Evolutionary conservation across 2,329 filamentous ascomycete genomes (phyloP).

Genomic region (Arachnomyces sp.): DNA sequence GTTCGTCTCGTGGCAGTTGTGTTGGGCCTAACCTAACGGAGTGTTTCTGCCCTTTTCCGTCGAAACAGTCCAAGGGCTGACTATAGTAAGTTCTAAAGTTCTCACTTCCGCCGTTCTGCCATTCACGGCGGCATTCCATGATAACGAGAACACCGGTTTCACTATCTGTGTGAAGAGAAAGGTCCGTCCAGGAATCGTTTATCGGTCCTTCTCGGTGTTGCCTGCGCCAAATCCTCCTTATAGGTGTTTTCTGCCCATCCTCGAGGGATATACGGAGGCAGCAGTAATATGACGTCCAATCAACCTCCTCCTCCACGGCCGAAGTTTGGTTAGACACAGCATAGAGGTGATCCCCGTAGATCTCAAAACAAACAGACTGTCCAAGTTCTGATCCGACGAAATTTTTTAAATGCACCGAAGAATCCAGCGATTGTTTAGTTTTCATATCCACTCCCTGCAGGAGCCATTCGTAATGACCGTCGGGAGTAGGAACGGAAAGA

Average conservation of each 20-base stretch:
- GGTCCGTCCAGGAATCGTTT: constrained; percentile 64
- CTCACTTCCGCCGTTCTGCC: constrained; percentile 48
- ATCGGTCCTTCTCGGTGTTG: constrained; percentile 62
- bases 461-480: constrained; percentile 56
- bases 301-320: constrained; percentile 54
- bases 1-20: constrained; percentile 20
- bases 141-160: constrained; percentile 50
- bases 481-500: constrained; percentile 45
- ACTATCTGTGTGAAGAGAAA: constrained; percentile 56
- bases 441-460: constrained; percentile 47
- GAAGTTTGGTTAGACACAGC: constrained; percentile 58
- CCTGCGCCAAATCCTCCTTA: constrained; percentile 54
- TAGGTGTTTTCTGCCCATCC: constrained; percentile 37
- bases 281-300: constrained; percentile 62
- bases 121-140: constrained; percentile 62
- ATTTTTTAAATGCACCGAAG: constrained; percentile 45
- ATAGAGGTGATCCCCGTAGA: constrained; percentile 59
- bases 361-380: constrained; percentile 61
- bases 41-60: constrained; percentile 8
- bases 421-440: constrained; percentile 31
- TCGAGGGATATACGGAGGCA: constrained; percentile 54
- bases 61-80: constrained; percentile 25
- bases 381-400: constrained; percentile 59
- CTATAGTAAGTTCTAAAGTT: constrained; percentile 60
- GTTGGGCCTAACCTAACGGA: background rate